Evolutionary conservation across 768 basidiomycete genomes (phyloP).

Genomic region (Tricholoma sp.): DNA sequence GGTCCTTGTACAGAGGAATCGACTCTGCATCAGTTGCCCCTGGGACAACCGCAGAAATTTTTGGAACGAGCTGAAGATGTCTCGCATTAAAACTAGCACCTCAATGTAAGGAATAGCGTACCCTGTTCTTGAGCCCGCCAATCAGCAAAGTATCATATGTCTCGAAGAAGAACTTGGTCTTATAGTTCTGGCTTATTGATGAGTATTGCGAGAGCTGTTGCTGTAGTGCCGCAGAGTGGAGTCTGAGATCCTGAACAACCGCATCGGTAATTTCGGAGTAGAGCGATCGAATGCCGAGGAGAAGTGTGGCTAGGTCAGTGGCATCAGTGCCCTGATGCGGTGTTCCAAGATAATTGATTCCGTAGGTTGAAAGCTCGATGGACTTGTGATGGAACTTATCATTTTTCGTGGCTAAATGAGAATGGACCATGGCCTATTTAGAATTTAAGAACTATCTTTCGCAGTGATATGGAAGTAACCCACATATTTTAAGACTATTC

Average conservation of each 20-base stretch:
- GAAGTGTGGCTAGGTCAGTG: slow-evolving; percentile 2
- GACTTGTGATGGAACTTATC: slow-evolving; percentile 6
- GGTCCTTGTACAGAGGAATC: slow-evolving; percentile 7
- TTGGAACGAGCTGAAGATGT: slow-evolving; percentile 1
- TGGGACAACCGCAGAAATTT: not conserved
- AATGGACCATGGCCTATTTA: slow-evolving; percentile 7
- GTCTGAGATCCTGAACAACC: slow-evolving; percentile 4
- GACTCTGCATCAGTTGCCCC: slow-evolving; percentile 1
- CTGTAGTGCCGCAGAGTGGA: slow-evolving; percentile 3
- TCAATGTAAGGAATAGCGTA: not conserved
- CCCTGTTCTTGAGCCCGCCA: not conserved
- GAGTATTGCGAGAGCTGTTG: slow-evolving; percentile 8
- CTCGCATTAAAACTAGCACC: too few species aligned
- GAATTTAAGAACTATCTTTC: too few species aligned
- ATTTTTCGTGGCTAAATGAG: slow-evolving; percentile 1
- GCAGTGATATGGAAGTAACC: not conserved
- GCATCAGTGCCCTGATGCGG: slow-evolving; percentile 7
- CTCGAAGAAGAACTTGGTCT: slow-evolving; percentile 6
- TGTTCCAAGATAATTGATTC: slow-evolving; percentile 7
- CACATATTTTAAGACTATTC: slow-evolving; percentile 8
- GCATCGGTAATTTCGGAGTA: slow-evolving; percentile 6
- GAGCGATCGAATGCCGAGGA: slow-evolving; percentile 8
- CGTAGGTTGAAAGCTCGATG: slow-evolving; percentile 3
- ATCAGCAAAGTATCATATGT: not conserved
- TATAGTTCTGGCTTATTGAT: slow-evolving; percentile 4